Evolutionary conservation across 1,284 basidiomycete genomes (phyloP).

Genomic region (Xanthoconium separans): DNA sequence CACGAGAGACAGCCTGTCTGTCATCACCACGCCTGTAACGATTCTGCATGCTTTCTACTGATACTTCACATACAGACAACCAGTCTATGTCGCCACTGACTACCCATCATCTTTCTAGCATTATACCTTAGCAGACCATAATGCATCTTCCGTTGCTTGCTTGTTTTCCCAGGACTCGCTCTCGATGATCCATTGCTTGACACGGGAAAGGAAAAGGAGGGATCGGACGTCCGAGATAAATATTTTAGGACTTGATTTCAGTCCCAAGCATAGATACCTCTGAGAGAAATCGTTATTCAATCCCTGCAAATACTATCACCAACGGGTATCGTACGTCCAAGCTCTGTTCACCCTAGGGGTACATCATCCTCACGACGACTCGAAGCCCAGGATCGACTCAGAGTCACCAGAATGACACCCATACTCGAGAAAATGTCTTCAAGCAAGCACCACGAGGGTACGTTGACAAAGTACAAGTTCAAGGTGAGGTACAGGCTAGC

Average conservation of each 20-base stretch:
- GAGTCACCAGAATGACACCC: slow-evolving; percentile 14
- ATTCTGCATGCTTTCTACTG: too few relatives aligned
- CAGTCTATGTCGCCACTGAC: background rate
- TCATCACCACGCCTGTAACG: slow-evolving; percentile 7
- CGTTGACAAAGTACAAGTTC: slow-evolving; percentile 86
- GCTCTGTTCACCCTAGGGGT: too few relatives aligned
- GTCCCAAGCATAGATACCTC: background rate
- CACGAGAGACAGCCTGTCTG: background rate
- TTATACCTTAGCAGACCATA: slow-evolving; percentile 9
- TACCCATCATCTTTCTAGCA: background rate
- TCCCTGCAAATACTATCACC: background rate
- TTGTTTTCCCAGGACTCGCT: too few relatives aligned
- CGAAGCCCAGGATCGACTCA: background rate
- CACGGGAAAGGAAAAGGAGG: background rate
- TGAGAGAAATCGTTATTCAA: slow-evolving; percentile 6
- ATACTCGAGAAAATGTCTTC: slow-evolving; percentile 44
- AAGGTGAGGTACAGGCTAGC: slow-evolving; percentile 44
- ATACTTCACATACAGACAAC: background rate
- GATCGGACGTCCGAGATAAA: background rate
- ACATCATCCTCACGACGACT: too few relatives aligned
- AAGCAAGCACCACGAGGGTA: slow-evolving; percentile 80
- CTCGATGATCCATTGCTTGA: background rate
- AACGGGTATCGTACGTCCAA: background rate
- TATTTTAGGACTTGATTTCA: slow-evolving; percentile 3
- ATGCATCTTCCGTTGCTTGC: background rate